Evolutionary conservation across 2,329 filamentous ascomycete species (phyloP).

Genomic region (Trichoderma afroharzianum): DNA sequence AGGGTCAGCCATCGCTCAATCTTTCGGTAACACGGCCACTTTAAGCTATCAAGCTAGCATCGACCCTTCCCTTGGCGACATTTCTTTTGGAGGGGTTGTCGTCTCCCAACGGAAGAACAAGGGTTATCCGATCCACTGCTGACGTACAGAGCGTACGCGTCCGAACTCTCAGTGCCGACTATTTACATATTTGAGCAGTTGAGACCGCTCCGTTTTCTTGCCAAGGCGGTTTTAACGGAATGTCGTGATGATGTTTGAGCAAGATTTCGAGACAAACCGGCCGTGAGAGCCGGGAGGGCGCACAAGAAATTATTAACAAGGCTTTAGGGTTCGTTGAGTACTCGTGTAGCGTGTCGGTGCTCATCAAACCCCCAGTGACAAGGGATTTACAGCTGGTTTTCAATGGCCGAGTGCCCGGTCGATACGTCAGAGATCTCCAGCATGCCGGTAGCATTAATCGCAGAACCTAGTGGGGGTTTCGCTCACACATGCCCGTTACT

Average conservation of each 20-base stretch:
- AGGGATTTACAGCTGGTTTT: not conserved
- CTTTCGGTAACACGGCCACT: conserved; percentile 13
- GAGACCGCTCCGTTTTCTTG: not conserved
- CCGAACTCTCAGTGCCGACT: not conserved
- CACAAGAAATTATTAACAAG: not conserved
- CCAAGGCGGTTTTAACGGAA: conserved; percentile 12
- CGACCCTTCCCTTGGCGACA: not conserved
- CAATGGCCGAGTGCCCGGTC: not conserved
- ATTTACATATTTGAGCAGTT: conserved; percentile 1
- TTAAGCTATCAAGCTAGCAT: conserved; percentile 13
- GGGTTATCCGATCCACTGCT: conserved; percentile 7
- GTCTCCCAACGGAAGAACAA: not conserved
- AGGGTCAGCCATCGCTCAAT: not conserved
- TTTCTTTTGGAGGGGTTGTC: not conserved
- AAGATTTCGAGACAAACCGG: not conserved
- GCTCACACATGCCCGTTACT: not conserved
- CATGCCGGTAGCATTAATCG: not conserved
- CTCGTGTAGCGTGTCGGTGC: not conserved
- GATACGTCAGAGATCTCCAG: not conserved
- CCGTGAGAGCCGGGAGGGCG: not conserved
- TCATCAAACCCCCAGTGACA: not conserved
- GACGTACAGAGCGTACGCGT: conserved; percentile 14
- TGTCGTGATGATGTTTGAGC: not conserved
- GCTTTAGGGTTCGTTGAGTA: not conserved
- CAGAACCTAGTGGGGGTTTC: not conserved